Evolutionary conservation across 2,329 filamentous ascomycete species (phyloP), one percentile per base, ranked within the genome.

Genomic region (Sarocladium brachiariae): DNA sequence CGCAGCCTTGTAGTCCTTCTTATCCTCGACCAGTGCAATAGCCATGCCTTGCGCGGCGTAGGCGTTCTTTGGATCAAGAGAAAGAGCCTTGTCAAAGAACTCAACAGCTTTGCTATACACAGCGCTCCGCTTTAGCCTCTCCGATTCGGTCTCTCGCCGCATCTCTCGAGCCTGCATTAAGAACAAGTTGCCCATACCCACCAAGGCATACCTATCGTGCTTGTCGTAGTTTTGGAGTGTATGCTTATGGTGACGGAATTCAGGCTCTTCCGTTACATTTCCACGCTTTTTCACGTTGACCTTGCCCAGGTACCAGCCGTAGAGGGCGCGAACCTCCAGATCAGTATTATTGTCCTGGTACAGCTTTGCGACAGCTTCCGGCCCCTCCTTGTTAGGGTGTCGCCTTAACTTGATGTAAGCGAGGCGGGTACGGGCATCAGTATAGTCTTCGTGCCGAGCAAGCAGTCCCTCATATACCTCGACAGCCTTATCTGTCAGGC

Each of bases 71-170:
- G 90, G 84, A 61, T 99, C 93, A n/a, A 99, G 74, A 55, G 95
- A 89, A 19, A 99, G 74, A 4, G 92, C 92, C 70, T 99, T 99
- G 65, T 97, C 93, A 60, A 96, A 99, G 69, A 99, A 99, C 64
- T 99, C 95, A 10, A 97, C 91, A 0, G 93, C 91, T 58, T 92
- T 90, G 63, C 84, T 83, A 64, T 97, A 99, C 54, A 83, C 86
- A 58, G 86, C 87, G 52, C 85, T 87, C 50, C 91, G 84, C 72
- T 95, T 96, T 60, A 95, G 87, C 69, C 89, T 95, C 53, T 99
- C 92, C 53, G 83, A 77, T 8, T 97, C 93, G 0, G 87, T 87
- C 54, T 93, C 88, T 48, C 91, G 83, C 25, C 89, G 87, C 90
- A 97, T 96, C 66, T 99, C 95, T 58, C 93, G 83, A 9, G 93